Evolutionary conservation across 352 stramenopile genomes (phyloP).

Genomic region (Phytophthora pini): DNA sequence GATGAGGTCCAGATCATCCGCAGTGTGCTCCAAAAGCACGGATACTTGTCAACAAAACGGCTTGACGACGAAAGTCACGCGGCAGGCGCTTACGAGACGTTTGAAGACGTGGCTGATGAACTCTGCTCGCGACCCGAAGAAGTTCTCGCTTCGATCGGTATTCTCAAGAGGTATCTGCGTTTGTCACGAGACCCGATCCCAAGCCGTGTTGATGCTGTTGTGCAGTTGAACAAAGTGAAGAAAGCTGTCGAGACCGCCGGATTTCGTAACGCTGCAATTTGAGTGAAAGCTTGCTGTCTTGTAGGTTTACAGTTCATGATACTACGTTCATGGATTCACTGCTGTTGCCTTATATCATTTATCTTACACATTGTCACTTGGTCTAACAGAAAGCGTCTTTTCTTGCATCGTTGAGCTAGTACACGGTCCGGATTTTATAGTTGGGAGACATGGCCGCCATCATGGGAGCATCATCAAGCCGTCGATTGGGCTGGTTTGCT

Average conservation of each 20-base stretch:
- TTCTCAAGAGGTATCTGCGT: constrained; percentile 81
- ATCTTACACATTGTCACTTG: constrained; percentile 25
- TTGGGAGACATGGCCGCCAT: constrained; percentile 31
- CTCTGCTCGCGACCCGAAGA: constrained; percentile 56
- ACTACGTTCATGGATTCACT: constrained; percentile 20
- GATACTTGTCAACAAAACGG: constrained; percentile 69
- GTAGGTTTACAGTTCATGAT: constrained; percentile 15
- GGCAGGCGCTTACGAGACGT: constrained; percentile 52
- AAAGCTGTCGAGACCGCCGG: constrained; percentile 42
- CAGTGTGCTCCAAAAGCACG: constrained; percentile 83
- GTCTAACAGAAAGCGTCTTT: too few species aligned
- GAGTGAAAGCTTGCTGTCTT: constrained; percentile 9
- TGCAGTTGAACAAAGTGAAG: constrained; percentile 81
- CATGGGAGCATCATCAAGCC: constrained; percentile 11
- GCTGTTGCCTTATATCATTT: constrained; percentile 18
- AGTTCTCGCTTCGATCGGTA: constrained; percentile 63
- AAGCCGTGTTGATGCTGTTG: constrained; percentile 64
- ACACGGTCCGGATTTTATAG: constrained; percentile 44
- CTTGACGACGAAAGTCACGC: constrained; percentile 64
- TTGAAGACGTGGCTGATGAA: constrained; percentile 63
- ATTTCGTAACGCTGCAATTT: constrained; percentile 36
- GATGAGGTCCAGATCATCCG: constrained; percentile 88
- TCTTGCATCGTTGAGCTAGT: constrained; percentile 20
- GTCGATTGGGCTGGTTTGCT: constrained; percentile 10
- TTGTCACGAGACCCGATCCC: constrained; percentile 57